Percentiles rank a stretch among this genome's conserved stretches.
Conservation (phyloP, 805 yeast species). For the Komagataella ulmi region DNA sequence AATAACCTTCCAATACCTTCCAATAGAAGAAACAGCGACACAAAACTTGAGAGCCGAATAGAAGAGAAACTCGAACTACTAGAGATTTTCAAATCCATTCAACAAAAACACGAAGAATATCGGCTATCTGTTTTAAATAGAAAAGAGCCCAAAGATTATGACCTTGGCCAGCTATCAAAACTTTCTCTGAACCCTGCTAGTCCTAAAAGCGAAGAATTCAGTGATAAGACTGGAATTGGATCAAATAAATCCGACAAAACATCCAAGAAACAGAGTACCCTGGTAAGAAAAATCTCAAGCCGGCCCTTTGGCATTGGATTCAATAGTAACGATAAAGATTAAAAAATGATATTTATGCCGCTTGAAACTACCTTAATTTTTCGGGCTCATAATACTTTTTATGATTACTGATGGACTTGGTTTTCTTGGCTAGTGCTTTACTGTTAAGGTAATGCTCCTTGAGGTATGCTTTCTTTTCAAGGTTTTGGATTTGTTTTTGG, state of each 20-base stretch:
- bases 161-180: not conserved
- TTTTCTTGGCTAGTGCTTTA: not conserved
- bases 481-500: not conserved
- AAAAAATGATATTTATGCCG: not conserved
- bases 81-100: conserved; percentile 35
- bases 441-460: not conserved
- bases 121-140: not conserved
- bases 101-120: conserved; percentile 22
- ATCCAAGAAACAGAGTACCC: not conserved
- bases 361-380: not conserved
- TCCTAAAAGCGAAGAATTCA: not conserved
- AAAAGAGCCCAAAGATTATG: not conserved
- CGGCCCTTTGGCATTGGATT: not conserved
- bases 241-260: not conserved
- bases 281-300: not conserved
- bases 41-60: not conserved
- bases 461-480: not conserved
- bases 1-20: conserved; percentile 8
- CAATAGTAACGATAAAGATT: not conserved
- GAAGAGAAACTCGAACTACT: conserved; percentile 14
- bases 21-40: not conserved
- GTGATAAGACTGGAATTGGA: not conserved
- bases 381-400: not conserved
- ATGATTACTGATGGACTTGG: not conserved
- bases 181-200: not conserved